Evolutionary conservation across 2,329 filamentous ascomycete species (phyloP), one percentile per base, ranked within the genome.

Genomic region (Colletotrichum musicola): DNA sequence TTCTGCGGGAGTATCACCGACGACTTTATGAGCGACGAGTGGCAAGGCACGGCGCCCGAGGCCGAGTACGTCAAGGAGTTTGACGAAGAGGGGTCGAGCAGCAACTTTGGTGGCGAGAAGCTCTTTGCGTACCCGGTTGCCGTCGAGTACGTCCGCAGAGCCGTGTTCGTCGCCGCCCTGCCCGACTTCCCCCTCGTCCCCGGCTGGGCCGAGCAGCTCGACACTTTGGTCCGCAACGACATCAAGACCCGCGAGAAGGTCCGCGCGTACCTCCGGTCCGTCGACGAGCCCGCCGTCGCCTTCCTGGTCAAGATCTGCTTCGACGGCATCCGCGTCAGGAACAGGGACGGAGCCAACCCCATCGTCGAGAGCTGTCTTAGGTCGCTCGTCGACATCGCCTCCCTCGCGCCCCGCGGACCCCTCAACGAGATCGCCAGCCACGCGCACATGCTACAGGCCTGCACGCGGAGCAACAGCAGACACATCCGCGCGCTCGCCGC

Each of bases 191-290:
- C 87, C 10, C 78, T 94, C 25, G 92, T 95, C 72, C 89, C 92
- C 53, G 93, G 95, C 71, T 98, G 96, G 96, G 92, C 94, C 76
- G 86, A 90, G 53, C 91, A 92, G 72, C 83, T 98, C 2, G 92
- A 95, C 72, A 88, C 90, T 1, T 85, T 92, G 6, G 84, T 96
- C 35, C 86, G 89, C 47, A 92, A 91, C 5, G 92, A 95, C 74
- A 85, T 91, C 66, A 81, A 85, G 53, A 89, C 89, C 12, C 86
- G 93, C 47, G 79, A 85, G 27, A 84, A 85, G 6, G 84, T 94
- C 63, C 86, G 85, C 62, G 74, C 76, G 0, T 89, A 91, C 70
- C 75, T 92, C 66, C 74, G 80, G 62, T 77, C 74, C 49, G 72
- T 81, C 1, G 80, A 85, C 27, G 74, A 77, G 16, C 75, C 77